These are phyloP conservation scores for Brachypodium distachyon DNA, from an alignment of 202 grass and related monocot genomes.

Conservation along the genomic window DNA sequence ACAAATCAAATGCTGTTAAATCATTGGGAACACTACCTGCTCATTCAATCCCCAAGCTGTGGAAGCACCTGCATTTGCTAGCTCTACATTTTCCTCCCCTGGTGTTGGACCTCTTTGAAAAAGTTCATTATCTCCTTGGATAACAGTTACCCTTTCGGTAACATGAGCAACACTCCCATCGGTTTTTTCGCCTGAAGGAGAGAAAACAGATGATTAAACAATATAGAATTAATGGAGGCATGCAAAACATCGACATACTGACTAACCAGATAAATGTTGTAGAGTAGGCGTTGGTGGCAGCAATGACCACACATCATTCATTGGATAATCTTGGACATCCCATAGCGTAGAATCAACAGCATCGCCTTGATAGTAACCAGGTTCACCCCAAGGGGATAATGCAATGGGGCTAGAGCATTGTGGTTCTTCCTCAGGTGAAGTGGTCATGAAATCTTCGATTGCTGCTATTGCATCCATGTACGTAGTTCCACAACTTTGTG, in stretches of 20 bases:
- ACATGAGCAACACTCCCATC: not conserved
- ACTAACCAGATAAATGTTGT: conserved; percentile 47
- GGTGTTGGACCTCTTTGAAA: conserved; percentile 14
- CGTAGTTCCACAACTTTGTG: conserved; percentile 33
- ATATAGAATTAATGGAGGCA: not conserved
- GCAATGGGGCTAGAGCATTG: conserved; percentile 43
- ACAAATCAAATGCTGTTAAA: not conserved
- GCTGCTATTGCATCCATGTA: conserved; percentile 28
- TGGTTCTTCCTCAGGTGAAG: conserved; percentile 32
- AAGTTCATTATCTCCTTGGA: conserved; percentile 7
- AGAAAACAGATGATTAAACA: conserved; percentile 16
- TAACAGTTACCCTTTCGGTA: conserved; percentile 2
- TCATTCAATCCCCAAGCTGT: conserved; percentile 26
- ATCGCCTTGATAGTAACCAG: conserved; percentile 42
- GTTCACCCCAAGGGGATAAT: conserved; percentile 46
- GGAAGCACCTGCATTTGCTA: not conserved
- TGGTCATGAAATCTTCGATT: conserved; percentile 22
- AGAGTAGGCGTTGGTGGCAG: conserved; percentile 20
- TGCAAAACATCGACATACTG: conserved; percentile 1
- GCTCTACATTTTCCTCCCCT: conserved; percentile 12
- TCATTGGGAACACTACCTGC: conserved; percentile 28
- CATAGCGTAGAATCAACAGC: conserved; percentile 42
- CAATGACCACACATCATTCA: conserved; percentile 44
- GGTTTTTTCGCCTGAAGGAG: conserved; percentile 26
- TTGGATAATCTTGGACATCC: conserved; percentile 32